Base-by-base conservation (phyloP, 805 yeast species). In the Ogataea dorogensis region DNA sequence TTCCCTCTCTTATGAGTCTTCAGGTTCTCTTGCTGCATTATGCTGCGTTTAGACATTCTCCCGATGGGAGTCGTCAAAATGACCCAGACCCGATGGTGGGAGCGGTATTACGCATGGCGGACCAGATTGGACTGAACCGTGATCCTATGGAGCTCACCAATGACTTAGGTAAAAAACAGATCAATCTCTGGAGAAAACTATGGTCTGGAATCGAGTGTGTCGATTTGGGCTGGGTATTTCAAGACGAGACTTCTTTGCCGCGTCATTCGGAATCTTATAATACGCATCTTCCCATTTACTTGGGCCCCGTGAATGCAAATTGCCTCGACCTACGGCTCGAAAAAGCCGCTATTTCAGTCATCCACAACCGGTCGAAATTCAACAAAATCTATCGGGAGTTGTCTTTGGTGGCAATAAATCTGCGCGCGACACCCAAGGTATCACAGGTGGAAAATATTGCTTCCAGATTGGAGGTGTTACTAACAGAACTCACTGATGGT, bases 101-200 rank as follows among this genome's bases (percentile, higher is more conserved):
- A 2, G 44, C 68, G 16, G 49, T 67, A 9, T 50, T 66, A 7
- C 76, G 72, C 38, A 65, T 69, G 56, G 74, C 75, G 0, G 49
- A 61, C 28, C 54, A 66, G 3, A 48, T 73, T 19, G 79, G 79
- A 0, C 51, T 75, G 26, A 64, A 74, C 43, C 54, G 75, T 31
- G 81, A 74, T 33, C 73, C 78, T 0, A 58, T 59, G 5, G 16
- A 15, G 11, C 17, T 21, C 7, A 14, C 20, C 9, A 19, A 24
- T 9, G 22, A 17, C 12, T 43, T 33, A 7, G 57, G 63, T 17
- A 68, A 62, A 26, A 54, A 55, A 31, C 58, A 63, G 35, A 59
- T 68, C 36, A 75, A 76, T 43, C 55, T 77, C 6, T 67, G 80
- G 70, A 62, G 85, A 43, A 79, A 79, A 46, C 63, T 76, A 1